A percentile compares a stretch with the other conserved stretches of the same genome.
phyloP scores from a whole-genome alignment of 1,284 basidiomycete species.

The Cutaneotrichosporon arboriforme region DNA sequence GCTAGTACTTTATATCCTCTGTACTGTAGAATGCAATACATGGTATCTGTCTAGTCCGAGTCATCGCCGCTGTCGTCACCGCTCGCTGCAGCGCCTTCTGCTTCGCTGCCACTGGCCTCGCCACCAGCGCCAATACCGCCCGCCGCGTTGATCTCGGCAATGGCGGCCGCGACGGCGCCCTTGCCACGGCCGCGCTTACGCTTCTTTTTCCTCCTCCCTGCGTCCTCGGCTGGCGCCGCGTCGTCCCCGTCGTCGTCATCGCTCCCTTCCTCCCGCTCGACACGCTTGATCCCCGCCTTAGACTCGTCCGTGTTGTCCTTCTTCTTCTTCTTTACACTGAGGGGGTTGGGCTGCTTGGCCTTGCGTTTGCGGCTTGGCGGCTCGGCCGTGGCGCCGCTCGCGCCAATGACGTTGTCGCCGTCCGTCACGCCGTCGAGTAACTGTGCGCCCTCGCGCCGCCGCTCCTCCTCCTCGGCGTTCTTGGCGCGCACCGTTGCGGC shows the following conservation, averaged over 20 bases:
- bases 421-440: constrained; percentile 36
- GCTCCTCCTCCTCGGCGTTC: constrained; percentile 51
- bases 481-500: constrained; percentile 68
- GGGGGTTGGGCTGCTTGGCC: constrained; percentile 83
- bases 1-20: too few species aligned
- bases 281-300: constrained; percentile 12
- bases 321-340: constrained; percentile 87
- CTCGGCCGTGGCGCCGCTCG: constrained; percentile 52
- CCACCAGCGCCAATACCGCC: constrained; percentile 9
- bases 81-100: background rate
- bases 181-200: constrained; percentile 36
- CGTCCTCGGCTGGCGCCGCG: constrained; percentile 21
- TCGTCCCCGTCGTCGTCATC: constrained; percentile 6
- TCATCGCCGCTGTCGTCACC: constrained; percentile 15
- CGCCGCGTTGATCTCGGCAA: constrained; percentile 31
- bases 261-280: constrained; percentile 13
- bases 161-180: constrained; percentile 34
- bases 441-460: constrained; percentile 42
- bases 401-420: constrained; percentile 54
- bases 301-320: constrained; percentile 11
- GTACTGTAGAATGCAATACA: background rate
- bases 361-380: constrained; percentile 58
- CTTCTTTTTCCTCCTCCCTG: constrained; percentile 32
- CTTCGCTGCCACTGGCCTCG: background rate
- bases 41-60: constrained; percentile 13